These are phyloP conservation scores for Tetrahymena elliotti DNA, from an alignment of 73 alveolate species.

Conservation along the genomic window DNA sequence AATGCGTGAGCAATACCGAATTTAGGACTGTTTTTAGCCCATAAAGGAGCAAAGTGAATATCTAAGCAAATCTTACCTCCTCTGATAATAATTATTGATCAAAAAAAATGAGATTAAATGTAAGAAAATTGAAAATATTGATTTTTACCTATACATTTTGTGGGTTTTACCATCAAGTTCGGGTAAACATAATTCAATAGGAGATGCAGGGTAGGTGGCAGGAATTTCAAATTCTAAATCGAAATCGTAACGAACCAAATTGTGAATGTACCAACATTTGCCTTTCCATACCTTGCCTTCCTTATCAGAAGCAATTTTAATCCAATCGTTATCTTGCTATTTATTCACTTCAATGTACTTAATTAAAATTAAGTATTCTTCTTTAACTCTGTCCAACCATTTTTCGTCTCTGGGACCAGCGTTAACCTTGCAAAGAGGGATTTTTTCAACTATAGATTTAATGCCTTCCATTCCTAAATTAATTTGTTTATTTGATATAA, in stretches of 20 bases:
- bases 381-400: slow-evolving; percentile 92
- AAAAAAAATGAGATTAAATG: not conserved
- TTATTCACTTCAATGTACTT: slow-evolving; percentile 82
- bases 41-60: slow-evolving; percentile 95
- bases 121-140: not conserved
- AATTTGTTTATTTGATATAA: not conserved
- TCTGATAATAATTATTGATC: slow-evolving; percentile 16
- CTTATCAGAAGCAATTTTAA: slow-evolving; percentile 75
- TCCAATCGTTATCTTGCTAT: slow-evolving; percentile 93
- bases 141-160: slow-evolving; percentile 73
- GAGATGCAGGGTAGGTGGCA: slow-evolving; percentile 94
- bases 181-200: slow-evolving; percentile 91
- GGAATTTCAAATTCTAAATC: slow-evolving; percentile 93
- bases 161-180: slow-evolving; percentile 97
- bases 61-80: slow-evolving; percentile 97
- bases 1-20: slow-evolving; percentile 97
- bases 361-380: slow-evolving; percentile 87
- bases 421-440: slow-evolving; percentile 74
- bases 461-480: not conserved
- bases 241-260: slow-evolving; percentile 83
- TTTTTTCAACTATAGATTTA: slow-evolving; percentile 27
- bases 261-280: slow-evolving; percentile 94
- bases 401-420: slow-evolving; percentile 94
- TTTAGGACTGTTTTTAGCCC: slow-evolving; percentile 92
- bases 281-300: slow-evolving; percentile 95